Evolutionary conservation across 1,284 basidiomycete species (phyloP), one percentile per base, ranked within the genome.

Genomic region (Ceratobasidium sp.): DNA sequence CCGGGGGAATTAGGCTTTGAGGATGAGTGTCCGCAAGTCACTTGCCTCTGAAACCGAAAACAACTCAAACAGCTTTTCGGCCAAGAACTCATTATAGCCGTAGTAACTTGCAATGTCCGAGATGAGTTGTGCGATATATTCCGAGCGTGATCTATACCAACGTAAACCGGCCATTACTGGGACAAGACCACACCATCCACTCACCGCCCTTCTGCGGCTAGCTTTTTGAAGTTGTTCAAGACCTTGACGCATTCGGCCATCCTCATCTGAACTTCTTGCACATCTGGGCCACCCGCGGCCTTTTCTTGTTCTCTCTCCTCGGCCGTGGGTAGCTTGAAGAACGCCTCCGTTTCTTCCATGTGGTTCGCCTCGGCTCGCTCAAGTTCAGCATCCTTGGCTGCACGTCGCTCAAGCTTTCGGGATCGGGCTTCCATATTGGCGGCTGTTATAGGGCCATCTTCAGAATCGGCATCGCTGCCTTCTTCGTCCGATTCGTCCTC

Each of bases 61-160:
- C 39, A 99, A 85, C 76, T 93, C 90, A 83, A 98, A 97, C 26
- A 99, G 84, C 82, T 98, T 98, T 79, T 96, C 93, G 2, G 93
- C 89, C 58, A 99, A 87, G 83, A 96, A 99, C 10, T 93, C 90
- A 79, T 98, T 99, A 84, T 99, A 99, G 52, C 97, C 97, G 80
- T 98, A 98, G 83, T 99, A 99, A 77, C 87, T 94, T 16, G 89
- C 90, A 77, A 98, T 94, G 78, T 98, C 95, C 50, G 89, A 85
- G 34, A 97, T 83, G 55, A 99, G 84, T 80, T 98, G 97, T 50
- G 93, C 89, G 55, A 92, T 85, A 78, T 98, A 96, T 79, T 99
- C 97, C 48, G 93, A 88, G 65, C 96, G 85, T 76, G 93, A 87
- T 77, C 95, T 93, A 78, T 59, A 73, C 59, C 55, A 72, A 74